These are phyloP conservation scores for Gossypium arboreum DNA, from an alignment of 345 rosid species.

Conservation along the genomic window DNA sequence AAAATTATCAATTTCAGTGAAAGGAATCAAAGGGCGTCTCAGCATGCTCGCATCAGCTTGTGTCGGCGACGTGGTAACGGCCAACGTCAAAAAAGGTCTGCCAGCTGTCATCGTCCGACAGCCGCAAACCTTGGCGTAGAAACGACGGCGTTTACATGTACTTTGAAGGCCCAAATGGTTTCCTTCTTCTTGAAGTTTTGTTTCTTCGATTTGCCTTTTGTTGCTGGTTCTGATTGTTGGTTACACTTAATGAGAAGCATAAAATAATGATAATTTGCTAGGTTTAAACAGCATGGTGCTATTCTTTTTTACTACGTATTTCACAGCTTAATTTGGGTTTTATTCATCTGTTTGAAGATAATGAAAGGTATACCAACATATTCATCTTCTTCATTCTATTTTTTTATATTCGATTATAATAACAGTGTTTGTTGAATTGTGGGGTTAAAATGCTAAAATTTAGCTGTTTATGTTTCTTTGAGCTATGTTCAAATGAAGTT, in stretches of 20 bases:
- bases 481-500: background rate
- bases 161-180: constrained; percentile 46
- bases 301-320: too few relatives aligned
- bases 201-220: background rate
- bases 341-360: constrained; percentile 32
- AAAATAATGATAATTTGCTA: too few relatives aligned
- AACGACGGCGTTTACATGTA: constrained; percentile 50
- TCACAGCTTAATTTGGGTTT: too few relatives aligned
- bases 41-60: constrained; percentile 84
- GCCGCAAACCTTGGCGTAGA: constrained; percentile 91
- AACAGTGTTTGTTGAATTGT: background rate
- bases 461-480: background rate
- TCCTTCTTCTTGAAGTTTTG: background rate
- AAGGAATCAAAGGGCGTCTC: constrained; percentile 85
- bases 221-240: too few relatives aligned
- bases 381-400: background rate
- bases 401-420: background rate
- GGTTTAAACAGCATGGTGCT: too few relatives aligned
- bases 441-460: background rate
- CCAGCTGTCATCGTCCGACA: constrained; percentile 31
- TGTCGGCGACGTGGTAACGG: constrained; percentile 93
- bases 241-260: too few relatives aligned
- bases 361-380: constrained; percentile 37
- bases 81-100: constrained; percentile 55
- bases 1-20: constrained; percentile 51